Base-by-base conservation (phyloP, 1,139 yeast genomes). In the Nadsonia commutata region DNA sequence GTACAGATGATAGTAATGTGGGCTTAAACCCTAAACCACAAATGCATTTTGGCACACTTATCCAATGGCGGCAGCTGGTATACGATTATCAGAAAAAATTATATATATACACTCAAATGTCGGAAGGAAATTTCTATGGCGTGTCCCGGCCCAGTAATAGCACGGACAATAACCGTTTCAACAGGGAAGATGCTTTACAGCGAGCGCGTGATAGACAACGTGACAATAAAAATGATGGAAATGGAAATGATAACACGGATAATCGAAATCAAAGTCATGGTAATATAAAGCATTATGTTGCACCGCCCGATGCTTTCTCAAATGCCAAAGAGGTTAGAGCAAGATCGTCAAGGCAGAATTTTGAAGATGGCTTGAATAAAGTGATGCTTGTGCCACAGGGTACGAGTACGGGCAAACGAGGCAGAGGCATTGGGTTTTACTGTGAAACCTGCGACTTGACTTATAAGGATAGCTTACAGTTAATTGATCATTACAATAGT, bases 381-480 rank as follows among this genome's bases (percentile, higher is more conserved):
- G 63, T 68, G 31, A 63, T 67, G 7, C 59, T 76, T 31, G 71
- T 68, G 3, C 64, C 70, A 1, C 60, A 63, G 2, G 66, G 70
- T 7, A 63, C 75, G 1, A 59, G 68, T 1, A 59, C 63, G 2
- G 66, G 70, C 1, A 65, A 63, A 36, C 69, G 76, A 42, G 85
- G 85, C 40, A 71, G 77, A 51, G 81, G 76, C 17, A 76, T 81
- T 51, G 95, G 95, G 2, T 86, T 86, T 59, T 73, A 76, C 53
- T 88, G 97, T 60, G 83, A 81, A 17, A 64, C 76, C 2, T 88
- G 97, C 58, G 75, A 80, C 52, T 60, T 82, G 50, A 80, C 94
- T 1, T 86, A 75, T 61, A 74, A 84, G 55, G 96, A 88, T 59
- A 80, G 81, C 45, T 64, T 85, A 53, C 80, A 85, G 47, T 78